A percentile compares a stretch with the other conserved stretches of the same genome.
phyloP scores from a whole-genome alignment of 768 basidiomycete species.

The button mushroom (Agaricus bisporus) region DNA sequence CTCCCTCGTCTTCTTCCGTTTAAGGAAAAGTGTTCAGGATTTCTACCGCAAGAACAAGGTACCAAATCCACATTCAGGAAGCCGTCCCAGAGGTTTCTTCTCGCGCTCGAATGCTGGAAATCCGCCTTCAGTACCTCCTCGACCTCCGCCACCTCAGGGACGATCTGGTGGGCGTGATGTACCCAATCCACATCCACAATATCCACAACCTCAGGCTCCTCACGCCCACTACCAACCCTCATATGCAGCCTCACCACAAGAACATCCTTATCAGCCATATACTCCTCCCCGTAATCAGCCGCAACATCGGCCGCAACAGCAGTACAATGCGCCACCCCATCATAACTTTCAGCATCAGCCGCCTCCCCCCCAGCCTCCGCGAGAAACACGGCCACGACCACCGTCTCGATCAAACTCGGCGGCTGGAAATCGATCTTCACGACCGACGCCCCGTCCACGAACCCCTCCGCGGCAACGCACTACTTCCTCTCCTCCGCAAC shows the following conservation, averaged over 20 bases:
- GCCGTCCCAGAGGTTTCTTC: constrained; percentile 40
- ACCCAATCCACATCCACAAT: constrained; percentile 18
- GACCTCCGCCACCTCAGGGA: constrained; percentile 24
- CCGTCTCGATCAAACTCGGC: constrained; percentile 13
- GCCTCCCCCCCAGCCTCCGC: constrained; percentile 14
- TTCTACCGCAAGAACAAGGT: constrained; percentile 63
- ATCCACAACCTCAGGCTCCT: not conserved
- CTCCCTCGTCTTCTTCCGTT: not conserved
- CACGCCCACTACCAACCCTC: constrained; percentile 10
- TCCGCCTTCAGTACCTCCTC: constrained; percentile 23
- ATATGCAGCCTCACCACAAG: constrained; percentile 9
- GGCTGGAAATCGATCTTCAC: constrained; percentile 12
- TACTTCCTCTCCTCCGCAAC: not conserved
- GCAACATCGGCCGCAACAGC: not conserved
- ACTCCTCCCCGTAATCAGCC: too few relatives aligned
- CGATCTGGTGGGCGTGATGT: constrained; percentile 14
- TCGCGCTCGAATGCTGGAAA: constrained; percentile 31
- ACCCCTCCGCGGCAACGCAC: constrained; percentile 14
- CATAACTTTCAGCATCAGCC: constrained; percentile 6
- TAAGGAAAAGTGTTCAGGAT: constrained; percentile 28
- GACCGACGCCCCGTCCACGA: constrained; percentile 16
- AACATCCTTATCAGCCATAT: constrained; percentile 6
- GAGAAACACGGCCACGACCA: constrained; percentile 8
- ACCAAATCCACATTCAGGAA: constrained; percentile 32
- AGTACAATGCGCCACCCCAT: constrained; percentile 6